Conservation (phyloP, 306 rosid species). For the Canavalia gladiata region DNA sequence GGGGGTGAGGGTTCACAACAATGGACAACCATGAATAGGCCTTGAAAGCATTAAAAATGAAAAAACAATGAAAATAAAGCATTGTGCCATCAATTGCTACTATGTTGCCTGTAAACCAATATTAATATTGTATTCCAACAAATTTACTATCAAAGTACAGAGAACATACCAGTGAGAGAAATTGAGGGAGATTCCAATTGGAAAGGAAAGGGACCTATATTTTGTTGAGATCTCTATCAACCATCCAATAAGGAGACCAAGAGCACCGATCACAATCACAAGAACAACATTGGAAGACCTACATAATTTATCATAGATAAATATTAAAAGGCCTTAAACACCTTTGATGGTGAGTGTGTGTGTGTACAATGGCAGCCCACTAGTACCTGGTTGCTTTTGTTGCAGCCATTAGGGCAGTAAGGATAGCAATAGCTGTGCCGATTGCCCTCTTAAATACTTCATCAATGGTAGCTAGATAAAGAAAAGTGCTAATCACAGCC, state of each 20-base stretch:
- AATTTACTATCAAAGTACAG: slow-evolving; percentile 17
- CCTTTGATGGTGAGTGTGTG: not conserved
- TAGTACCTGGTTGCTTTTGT: slow-evolving; percentile 84
- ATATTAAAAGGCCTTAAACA: not conserved
- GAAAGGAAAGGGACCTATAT: slow-evolving; percentile 47
- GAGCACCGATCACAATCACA: slow-evolving; percentile 49
- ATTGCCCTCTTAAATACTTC: slow-evolving; percentile 78
- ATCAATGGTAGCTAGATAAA: slow-evolving; percentile 74
- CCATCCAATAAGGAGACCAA: slow-evolving; percentile 57
- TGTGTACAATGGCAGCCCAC: not conserved
- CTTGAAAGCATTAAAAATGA: not conserved
- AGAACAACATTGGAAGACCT: slow-evolving; percentile 53
- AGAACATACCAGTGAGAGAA: slow-evolving; percentile 44
- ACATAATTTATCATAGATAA: slow-evolving; percentile 35
- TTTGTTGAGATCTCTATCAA: slow-evolving; percentile 54
- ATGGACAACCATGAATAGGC: slow-evolving; percentile 10
- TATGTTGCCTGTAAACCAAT: slow-evolving; percentile 16
- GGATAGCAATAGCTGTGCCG: slow-evolving; percentile 78
- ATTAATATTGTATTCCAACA: not conserved
- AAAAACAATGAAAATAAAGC: slow-evolving; percentile 13
- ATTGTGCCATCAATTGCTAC: slow-evolving; percentile 2
- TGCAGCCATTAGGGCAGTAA: slow-evolving; percentile 85
- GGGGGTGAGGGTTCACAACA: not conserved
- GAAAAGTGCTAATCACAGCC: slow-evolving; percentile 87
- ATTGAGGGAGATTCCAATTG: slow-evolving; percentile 40